Conservation (phyloP, 2,329 filamentous ascomycete species). For the Didymella keratinophila region DNA sequence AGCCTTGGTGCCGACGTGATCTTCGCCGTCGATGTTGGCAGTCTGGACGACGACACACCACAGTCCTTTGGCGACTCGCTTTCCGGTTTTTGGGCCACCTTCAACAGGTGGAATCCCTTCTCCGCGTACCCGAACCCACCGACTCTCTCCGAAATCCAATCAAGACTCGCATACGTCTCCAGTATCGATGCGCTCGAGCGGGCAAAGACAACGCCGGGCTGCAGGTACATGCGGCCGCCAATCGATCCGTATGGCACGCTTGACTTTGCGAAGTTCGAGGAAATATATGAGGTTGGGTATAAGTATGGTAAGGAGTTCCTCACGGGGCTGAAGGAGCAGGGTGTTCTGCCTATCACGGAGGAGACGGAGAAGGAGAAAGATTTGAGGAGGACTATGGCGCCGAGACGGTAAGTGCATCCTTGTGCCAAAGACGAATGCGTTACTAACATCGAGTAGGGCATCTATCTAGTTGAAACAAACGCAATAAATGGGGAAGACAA, state of each 20-base stretch:
- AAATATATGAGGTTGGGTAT: slow-evolving; percentile 92
- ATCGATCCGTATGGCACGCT: slow-evolving; percentile 93
- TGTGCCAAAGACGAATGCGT: neutral
- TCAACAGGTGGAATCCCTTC: slow-evolving; percentile 98
- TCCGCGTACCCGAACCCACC: slow-evolving; percentile 88
- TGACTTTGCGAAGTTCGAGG: slow-evolving; percentile 97
- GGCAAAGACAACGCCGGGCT: slow-evolving; percentile 89
- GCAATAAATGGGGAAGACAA: no score
- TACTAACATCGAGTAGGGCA: slow-evolving; percentile 13
- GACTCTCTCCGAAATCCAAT: slow-evolving; percentile 94
- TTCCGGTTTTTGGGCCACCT: slow-evolving; percentile 91
- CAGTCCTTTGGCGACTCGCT: slow-evolving; percentile 94
- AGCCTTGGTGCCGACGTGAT: slow-evolving; percentile 90
- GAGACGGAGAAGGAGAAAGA: slow-evolving; percentile 61
- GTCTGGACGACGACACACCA: slow-evolving; percentile 88
- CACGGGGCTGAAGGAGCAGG: slow-evolving; percentile 77
- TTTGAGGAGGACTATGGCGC: slow-evolving; percentile 61
- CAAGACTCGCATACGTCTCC: slow-evolving; percentile 90
- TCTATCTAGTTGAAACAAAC: slow-evolving; percentile 2
- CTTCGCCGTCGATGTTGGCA: slow-evolving; percentile 94
- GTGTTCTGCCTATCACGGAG: slow-evolving; percentile 68
- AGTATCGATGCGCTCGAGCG: slow-evolving; percentile 93
- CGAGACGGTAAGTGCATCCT: slow-evolving; percentile 26
- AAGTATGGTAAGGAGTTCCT: slow-evolving; percentile 83
- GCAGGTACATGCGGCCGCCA: slow-evolving; percentile 94